phyloP scores from a whole-genome alignment of 306 rosid genomes.

The Cicer arietinum region DNA sequence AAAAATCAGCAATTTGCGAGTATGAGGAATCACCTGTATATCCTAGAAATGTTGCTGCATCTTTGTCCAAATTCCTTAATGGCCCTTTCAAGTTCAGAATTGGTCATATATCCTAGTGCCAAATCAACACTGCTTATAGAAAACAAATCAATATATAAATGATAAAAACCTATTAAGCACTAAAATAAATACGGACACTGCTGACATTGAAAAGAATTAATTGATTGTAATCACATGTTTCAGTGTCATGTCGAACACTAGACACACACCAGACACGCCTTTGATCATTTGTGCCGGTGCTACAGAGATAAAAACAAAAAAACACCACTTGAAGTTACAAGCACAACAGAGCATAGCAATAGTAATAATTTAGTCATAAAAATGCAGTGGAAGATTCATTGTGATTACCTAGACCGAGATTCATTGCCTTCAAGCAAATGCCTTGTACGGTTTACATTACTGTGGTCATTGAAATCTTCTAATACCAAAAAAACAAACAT shows the following conservation, averaged over 20 bases:
- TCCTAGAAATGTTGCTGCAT: constrained; percentile 84
- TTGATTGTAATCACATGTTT: too few relatives aligned
- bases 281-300: too few relatives aligned
- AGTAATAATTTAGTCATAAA: background rate
- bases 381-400: constrained; percentile 12
- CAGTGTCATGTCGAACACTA: too few relatives aligned
- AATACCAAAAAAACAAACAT: constrained; percentile 35
- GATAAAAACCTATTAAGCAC: too few relatives aligned
- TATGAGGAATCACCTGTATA: constrained; percentile 82
- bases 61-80: constrained; percentile 65
- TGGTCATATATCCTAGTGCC: constrained; percentile 78
- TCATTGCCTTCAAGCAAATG: constrained; percentile 55
- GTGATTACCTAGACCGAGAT: constrained; percentile 54
- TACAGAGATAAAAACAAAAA: background rate
- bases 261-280: too few relatives aligned
- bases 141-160: background rate
- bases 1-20: background rate
- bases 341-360: constrained; percentile 13
- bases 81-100: constrained; percentile 75
- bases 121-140: constrained; percentile 51
- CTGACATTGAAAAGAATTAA: too few relatives aligned
- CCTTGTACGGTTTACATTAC: constrained; percentile 54
- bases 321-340: constrained; percentile 25
- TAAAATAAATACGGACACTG: too few relatives aligned
- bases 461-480: constrained; percentile 46